phyloP scores from a whole-genome alignment of 1,139 yeast species.

The Blastobotrys buckinghamii region DNA sequence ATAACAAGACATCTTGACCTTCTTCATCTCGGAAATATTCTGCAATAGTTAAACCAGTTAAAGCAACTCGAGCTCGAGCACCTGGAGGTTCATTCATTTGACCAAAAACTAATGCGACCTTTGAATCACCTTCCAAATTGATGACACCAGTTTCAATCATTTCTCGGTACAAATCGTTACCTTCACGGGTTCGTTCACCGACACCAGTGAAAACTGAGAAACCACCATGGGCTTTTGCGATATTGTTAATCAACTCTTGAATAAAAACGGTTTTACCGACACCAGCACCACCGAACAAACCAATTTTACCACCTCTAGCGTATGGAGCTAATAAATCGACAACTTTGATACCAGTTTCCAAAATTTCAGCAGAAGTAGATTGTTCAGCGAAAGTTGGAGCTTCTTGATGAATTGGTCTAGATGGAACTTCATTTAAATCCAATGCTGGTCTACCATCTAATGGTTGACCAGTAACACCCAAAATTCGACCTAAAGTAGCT shows the following conservation, averaged over 20 bases:
- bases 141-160: constrained; percentile 99
- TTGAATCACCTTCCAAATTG: constrained; percentile 98
- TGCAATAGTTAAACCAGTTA: constrained; percentile 99
- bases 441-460: constrained; percentile 83
- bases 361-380: constrained; percentile 91
- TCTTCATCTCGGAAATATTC: constrained; percentile 99
- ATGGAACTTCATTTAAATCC: constrained; percentile 85
- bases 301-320: constrained; percentile 99
- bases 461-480: constrained; percentile 99
- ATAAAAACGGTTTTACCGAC: constrained; percentile 99
- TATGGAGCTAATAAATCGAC: constrained; percentile 99
- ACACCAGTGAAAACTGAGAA: constrained; percentile 99
- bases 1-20: constrained; percentile 99
- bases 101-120: constrained; percentile 99
- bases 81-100: constrained; percentile 99
- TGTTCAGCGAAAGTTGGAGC: constrained; percentile 96
- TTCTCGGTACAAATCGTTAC: constrained; percentile 99
- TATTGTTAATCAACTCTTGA: constrained; percentile 99
- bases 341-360: constrained; percentile 99
- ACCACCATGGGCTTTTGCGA: constrained; percentile 99
- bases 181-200: constrained; percentile 99
- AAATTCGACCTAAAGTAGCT: constrained; percentile 97
- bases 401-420: constrained; percentile 97
- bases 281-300: constrained; percentile 99
- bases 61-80: constrained; percentile 99